Evolutionary conservation across 176 grass and related monocot species (phyloP).

Genomic region (Sorghum bicolor): DNA sequence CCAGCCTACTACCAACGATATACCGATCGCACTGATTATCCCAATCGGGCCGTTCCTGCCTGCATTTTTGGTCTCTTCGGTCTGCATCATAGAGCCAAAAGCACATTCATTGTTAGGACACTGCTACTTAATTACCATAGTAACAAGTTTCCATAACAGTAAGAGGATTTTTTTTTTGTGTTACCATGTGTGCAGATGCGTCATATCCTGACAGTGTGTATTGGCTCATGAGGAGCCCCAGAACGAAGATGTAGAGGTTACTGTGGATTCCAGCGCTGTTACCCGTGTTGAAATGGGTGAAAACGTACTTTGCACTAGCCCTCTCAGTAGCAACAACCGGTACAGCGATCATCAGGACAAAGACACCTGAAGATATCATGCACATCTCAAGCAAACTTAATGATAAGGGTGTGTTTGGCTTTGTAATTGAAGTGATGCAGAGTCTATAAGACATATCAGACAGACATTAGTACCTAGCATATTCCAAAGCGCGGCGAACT

Average conservation of each 20-base stretch:
- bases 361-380: conserved; percentile 40
- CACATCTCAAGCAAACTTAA: neutral
- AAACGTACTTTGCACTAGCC: conserved; percentile 67
- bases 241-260: conserved; percentile 70
- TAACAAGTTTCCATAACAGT: neutral
- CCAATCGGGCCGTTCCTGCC: conserved; percentile 74
- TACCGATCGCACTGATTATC: conserved; percentile 65
- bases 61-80: conserved; percentile 73
- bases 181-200: conserved; percentile 57
- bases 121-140: neutral
- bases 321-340: conserved; percentile 73
- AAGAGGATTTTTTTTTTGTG: neutral
- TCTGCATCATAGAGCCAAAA: conserved; percentile 26
- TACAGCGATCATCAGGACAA: conserved; percentile 71
- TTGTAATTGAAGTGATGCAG: neutral
- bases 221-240: conserved; percentile 91
- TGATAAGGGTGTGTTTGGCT: conserved; percentile 31
- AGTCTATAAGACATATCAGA: no score
- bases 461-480: conserved; percentile 48
- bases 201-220: conserved; percentile 80
- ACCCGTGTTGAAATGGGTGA: conserved; percentile 79
- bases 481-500: conserved; percentile 80
- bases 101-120: neutral
- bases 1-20: conserved; percentile 75
- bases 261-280: conserved; percentile 76